Conservation (phyloP, 2,329 filamentous ascomycete genomes). For the Alternaria sp. region DNA sequence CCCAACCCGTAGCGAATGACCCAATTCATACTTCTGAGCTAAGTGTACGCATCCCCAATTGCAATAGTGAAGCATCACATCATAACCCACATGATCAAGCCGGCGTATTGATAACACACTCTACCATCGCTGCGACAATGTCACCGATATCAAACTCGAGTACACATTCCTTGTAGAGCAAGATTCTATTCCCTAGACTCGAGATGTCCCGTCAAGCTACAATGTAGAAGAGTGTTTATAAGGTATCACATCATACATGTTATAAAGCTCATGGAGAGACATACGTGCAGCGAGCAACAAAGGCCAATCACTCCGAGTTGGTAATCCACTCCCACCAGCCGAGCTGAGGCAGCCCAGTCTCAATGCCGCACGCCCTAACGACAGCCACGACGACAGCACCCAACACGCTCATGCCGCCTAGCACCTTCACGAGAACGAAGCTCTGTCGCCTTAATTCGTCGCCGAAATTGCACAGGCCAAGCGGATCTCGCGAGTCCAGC, state of each 20-base stretch:
- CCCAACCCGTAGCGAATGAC: not conserved
- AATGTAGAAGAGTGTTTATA: not conserved
- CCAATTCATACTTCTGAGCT: not conserved
- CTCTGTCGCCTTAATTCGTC: conserved; percentile 70
- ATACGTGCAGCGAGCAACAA: not conserved
- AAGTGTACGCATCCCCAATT: not conserved
- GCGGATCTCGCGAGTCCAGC: conserved; percentile 72
- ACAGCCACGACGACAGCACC: conserved; percentile 69
- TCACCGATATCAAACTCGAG: not conserved
- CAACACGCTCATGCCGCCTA: conserved; percentile 76
- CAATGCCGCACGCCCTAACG: conserved; percentile 46
- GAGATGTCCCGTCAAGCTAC: not conserved
- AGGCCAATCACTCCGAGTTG: not conserved
- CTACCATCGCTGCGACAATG: not conserved
- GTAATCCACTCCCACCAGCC: conserved; percentile 38
- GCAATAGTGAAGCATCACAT: not conserved
- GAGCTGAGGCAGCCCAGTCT: conserved; percentile 34
- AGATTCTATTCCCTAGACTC: not conserved
- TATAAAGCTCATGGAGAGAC: not conserved
- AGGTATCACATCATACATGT: not conserved
- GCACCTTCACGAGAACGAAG: conserved; percentile 72
- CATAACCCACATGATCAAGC: not conserved
- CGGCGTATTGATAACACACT: not conserved
- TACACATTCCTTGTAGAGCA: not conserved
- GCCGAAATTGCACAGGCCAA: conserved; percentile 75